Evolutionary conservation across 2,329 filamentous ascomycete species (phyloP).

Genomic region (Beauveria varroae): DNA sequence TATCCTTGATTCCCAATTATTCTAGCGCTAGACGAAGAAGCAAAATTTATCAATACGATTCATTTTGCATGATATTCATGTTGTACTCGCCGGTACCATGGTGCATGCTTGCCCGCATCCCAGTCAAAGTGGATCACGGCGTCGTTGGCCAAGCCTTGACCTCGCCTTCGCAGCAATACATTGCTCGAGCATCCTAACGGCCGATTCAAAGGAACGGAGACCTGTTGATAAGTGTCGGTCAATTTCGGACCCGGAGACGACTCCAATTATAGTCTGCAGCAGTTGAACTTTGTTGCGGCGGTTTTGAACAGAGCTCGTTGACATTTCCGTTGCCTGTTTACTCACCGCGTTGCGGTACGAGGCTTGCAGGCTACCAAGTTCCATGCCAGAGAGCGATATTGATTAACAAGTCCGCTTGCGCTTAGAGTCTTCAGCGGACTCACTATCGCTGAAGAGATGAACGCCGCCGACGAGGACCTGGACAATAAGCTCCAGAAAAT

Average conservation of each 20-base stretch:
- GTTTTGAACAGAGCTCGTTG: not conserved
- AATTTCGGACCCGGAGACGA: not conserved
- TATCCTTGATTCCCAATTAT: too few relatives aligned
- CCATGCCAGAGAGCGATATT: not conserved
- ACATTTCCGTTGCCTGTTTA: slow-evolving; percentile 4
- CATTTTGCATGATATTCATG: not conserved
- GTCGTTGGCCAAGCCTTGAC: not conserved
- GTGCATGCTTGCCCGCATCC: not conserved
- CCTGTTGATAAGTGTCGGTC: not conserved
- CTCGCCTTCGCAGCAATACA: not conserved
- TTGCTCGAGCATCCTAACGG: not conserved
- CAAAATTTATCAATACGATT: not conserved
- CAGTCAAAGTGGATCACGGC: not conserved
- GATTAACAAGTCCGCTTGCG: not conserved
- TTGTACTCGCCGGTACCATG: not conserved
- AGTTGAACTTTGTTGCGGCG: not conserved
- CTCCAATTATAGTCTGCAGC: not conserved
- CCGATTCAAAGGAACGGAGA: not conserved
- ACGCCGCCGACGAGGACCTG: slow-evolving; percentile 50
- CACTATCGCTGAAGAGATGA: slow-evolving; percentile 35
- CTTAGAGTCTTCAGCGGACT: not conserved
- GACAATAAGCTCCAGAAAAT: slow-evolving; percentile 56
- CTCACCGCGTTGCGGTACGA: slow-evolving; percentile 1
- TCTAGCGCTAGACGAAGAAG: not conserved
- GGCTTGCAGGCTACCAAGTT: not conserved